Evolutionary conservation across 2,329 filamentous ascomycete genomes (phyloP).

Genomic region (Cercospora nicotianae): DNA sequence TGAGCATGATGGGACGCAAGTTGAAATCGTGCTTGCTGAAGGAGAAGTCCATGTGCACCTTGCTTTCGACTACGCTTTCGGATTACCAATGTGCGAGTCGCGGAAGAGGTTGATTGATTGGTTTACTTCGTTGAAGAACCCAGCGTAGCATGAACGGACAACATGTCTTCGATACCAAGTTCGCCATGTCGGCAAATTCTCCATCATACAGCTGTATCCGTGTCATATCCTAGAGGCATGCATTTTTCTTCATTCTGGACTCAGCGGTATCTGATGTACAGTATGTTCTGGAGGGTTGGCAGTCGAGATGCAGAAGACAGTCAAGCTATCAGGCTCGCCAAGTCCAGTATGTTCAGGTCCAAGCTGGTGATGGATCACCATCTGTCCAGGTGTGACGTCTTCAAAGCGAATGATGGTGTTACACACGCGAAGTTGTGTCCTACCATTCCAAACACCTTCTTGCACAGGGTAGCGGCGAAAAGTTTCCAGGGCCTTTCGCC

Average conservation of each 20-base stretch:
- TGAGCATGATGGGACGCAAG: background rate
- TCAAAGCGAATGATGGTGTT: background rate
- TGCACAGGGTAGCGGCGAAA: background rate
- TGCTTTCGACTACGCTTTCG: background rate
- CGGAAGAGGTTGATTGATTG: background rate
- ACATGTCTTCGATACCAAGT: background rate
- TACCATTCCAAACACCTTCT: background rate
- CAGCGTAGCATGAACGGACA: background rate
- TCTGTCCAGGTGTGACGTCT: background rate
- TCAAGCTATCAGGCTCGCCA: background rate
- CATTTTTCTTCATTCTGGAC: background rate
- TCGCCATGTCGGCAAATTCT: background rate
- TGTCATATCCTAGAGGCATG: background rate
- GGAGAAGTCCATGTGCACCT: background rate
- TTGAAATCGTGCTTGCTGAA: background rate
- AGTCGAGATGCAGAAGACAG: background rate
- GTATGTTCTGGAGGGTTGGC: background rate
- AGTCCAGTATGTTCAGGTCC: background rate
- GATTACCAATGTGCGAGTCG: background rate
- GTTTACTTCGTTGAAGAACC: background rate
- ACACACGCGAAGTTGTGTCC: background rate
- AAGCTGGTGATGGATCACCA: background rate
- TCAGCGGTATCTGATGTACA: background rate
- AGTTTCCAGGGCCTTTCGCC: background rate
- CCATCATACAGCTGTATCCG: background rate